A percentile compares a stretch with the other conserved stretches of the same genome.
Conservation (phyloP, 805 yeast species). For the Yarrowia bubula region DNA sequence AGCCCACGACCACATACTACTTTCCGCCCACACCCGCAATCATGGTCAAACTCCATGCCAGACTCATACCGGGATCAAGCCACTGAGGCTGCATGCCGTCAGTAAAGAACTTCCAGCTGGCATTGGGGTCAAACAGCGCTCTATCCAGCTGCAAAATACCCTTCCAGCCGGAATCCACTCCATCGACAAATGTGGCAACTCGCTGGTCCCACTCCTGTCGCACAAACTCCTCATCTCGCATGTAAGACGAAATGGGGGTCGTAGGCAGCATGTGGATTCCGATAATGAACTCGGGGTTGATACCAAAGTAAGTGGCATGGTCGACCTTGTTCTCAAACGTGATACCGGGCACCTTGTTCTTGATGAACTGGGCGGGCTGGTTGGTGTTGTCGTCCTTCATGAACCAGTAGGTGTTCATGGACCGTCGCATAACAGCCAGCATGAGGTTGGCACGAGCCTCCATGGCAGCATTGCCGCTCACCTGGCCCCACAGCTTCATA, state of each 20-base stretch:
- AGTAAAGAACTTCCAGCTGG: constrained; percentile 61
- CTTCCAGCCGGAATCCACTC: constrained; percentile 52
- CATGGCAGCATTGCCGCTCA: constrained; percentile 53
- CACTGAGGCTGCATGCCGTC: constrained; percentile 51
- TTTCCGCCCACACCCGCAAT: constrained; percentile 43
- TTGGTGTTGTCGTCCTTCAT: constrained; percentile 49
- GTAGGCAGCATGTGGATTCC: constrained; percentile 79
- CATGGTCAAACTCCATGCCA: constrained; percentile 81
- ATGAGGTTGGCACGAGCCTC: constrained; percentile 57
- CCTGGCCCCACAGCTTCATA: constrained; percentile 66
- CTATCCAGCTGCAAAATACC: constrained; percentile 69
- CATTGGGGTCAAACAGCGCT: constrained; percentile 67
- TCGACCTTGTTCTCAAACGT: constrained; percentile 69
- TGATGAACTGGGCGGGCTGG: constrained; percentile 51
- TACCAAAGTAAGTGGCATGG: constrained; percentile 71
- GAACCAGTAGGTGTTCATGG: constrained; percentile 57
- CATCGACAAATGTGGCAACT: constrained; percentile 44
- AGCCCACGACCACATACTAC: neutral
- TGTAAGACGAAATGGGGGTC: constrained; percentile 58
- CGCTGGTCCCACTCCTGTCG: constrained; percentile 58
- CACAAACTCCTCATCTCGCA: constrained; percentile 53
- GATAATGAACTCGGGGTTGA: constrained; percentile 59
- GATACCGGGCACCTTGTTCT: constrained; percentile 67
- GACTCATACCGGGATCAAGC: constrained; percentile 81
- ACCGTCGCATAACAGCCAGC: constrained; percentile 52